Evolutionary conservation across 2,329 filamentous ascomycete genomes (phyloP), one percentile per base, ranked within the genome.

Genomic region (Cadophora sp.): DNA sequence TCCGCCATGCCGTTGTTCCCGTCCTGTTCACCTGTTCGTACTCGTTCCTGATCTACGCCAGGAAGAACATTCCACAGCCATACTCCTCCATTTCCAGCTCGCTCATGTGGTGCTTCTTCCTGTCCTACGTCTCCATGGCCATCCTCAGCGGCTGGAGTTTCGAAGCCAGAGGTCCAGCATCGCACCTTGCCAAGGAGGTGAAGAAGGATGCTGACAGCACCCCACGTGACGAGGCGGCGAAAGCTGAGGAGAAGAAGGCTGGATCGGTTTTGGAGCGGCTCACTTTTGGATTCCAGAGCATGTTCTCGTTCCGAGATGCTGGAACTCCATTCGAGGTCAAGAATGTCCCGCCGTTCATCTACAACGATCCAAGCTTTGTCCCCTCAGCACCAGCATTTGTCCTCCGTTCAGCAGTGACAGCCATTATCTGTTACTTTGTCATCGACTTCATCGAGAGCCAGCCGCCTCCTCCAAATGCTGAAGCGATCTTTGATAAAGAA

Each of bases 361-460:
- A 33, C 43, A 59, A 39, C 14, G 47, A 66, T 16, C 65, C 60
- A 3, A 48, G 45, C 9, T 66, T 59, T 16, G 43, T 59, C 16
- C 65, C 65, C 13, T 59, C 59, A 7, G 9, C 30, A 1, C 14
- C 53, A 13, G 58, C n/a, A 30, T 66, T 63, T 48, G n/a, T 63
- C 24, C 22, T 47, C 8, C 45, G 41, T 20, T 63, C 43, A 2
- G 30, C 48, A 33, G 39, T 59, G 20, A 59, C 47, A 24, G 43
- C 45, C 8, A 36, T 58, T 2, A 33, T 58, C 13, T 64, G 61
- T 51, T 62, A 59, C 53, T 39, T 63, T 6, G 24, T 63, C 1
- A 14, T 66, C 53, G 59, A 63, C 16, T 27, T 66, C 43, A 39
- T 58, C 22, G 60, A 66, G 27, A 59, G 27, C 22, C 65, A 63